Percentiles rank a stretch among this genome's conserved stretches.
Evolutionary conservation across 495 filamentous ascomycete genomes (phyloP).

Genomic region (Articulospora tetracladia): DNA sequence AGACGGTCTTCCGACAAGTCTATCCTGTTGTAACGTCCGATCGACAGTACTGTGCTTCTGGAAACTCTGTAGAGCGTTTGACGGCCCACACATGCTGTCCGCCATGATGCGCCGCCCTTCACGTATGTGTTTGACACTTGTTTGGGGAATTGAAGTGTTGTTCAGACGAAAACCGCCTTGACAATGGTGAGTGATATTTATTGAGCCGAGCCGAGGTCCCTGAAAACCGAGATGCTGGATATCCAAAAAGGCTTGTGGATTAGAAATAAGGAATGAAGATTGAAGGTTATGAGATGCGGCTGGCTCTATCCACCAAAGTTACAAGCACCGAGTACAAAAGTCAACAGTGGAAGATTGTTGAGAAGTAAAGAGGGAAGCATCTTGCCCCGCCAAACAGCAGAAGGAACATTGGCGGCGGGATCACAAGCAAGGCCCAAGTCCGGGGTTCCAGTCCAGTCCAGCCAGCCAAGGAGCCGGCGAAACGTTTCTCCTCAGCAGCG

Average conservation of each 20-base stretch:
- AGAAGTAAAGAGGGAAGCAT: neutral
- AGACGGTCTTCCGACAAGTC: conserved; percentile 49
- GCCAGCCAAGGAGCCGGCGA: neutral
- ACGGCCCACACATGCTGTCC: conserved; percentile 82
- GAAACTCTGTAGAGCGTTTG: conserved; percentile 82
- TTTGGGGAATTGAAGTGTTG: neutral
- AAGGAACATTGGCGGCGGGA: neutral
- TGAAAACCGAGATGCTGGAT: neutral
- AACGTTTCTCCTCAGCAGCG: neutral
- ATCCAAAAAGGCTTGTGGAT: neutral
- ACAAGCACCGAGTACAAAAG: neutral
- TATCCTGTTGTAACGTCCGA: conserved; percentile 81
- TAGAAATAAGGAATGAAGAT: neutral
- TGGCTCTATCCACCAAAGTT: neutral
- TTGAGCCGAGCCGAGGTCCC: conserved; percentile 13
- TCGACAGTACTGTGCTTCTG: conserved; percentile 77
- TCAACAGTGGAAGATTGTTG: neutral
- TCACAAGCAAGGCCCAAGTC: conserved; percentile 1
- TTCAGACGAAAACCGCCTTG: neutral
- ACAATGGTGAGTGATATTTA: neutral
- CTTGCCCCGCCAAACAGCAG: neutral
- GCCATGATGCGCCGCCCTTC: conserved; percentile 50
- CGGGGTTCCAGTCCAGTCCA: neutral
- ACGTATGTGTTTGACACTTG: neutral
- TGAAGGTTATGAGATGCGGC: neutral